These are phyloP conservation scores for Isatis tinctoria DNA, from an alignment of 345 rosid genomes.

Conservation along the genomic window DNA sequence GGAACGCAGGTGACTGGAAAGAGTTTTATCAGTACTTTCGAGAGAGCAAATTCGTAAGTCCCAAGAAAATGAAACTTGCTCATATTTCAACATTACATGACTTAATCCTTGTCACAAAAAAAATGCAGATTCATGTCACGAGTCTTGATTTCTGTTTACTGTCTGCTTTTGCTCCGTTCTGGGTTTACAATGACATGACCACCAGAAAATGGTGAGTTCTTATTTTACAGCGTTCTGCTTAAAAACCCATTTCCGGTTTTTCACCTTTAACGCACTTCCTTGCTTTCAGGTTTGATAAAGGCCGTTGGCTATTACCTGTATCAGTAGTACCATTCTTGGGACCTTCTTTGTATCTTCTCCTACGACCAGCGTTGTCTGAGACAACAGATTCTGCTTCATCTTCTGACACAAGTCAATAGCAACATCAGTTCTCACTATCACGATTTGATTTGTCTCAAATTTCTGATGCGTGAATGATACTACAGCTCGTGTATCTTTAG, in stretches of 20 bases:
- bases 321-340: slow-evolving; percentile 71
- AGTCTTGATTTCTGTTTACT: slow-evolving; percentile 67
- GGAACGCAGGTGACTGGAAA: slow-evolving; percentile 47
- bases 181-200: slow-evolving; percentile 93
- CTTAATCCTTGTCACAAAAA: not conserved
- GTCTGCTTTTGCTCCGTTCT: slow-evolving; percentile 79
- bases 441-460: not conserved
- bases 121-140: slow-evolving; percentile 62
- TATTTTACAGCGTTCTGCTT: not conserved
- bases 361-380: slow-evolving; percentile 61
- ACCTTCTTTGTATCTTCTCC: slow-evolving; percentile 65
- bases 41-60: slow-evolving; percentile 76
- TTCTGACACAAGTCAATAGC: slow-evolving; percentile 29
- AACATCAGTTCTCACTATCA: too few species aligned
- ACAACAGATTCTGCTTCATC: slow-evolving; percentile 32
- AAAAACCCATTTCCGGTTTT: not conserved
- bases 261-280: not conserved
- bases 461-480: not conserved
- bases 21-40: slow-evolving; percentile 73
- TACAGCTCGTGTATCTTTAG: not conserved
- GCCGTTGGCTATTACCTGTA: slow-evolving; percentile 77
- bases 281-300: slow-evolving; percentile 64
- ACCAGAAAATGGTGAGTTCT: slow-evolving; percentile 58
- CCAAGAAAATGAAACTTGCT: not conserved
- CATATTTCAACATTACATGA: not conserved